phyloP scores from a whole-genome alignment of 2,329 filamentous ascomycete genomes.

The Colletotrichum salicis region DNA sequence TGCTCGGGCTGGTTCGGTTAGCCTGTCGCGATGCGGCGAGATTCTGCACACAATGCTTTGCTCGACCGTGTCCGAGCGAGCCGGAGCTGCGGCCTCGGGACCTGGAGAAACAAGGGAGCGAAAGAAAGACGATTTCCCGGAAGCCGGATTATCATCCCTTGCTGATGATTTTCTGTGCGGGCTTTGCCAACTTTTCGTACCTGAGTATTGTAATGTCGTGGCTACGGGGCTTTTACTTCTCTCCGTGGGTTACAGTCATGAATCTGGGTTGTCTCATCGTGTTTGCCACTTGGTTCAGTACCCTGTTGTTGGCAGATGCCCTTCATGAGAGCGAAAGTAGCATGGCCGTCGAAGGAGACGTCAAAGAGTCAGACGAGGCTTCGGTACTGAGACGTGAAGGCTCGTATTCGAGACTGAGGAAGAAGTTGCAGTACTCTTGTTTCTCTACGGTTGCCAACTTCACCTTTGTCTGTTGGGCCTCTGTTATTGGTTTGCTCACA shows the following conservation, averaged over 20 bases:
- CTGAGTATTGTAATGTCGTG: background rate
- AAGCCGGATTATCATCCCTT: conserved; percentile 12
- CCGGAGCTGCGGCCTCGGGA: background rate
- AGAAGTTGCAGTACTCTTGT: conserved; percentile 20
- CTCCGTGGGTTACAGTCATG: conserved; percentile 11
- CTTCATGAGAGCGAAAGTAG: background rate
- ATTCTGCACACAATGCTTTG: background rate
- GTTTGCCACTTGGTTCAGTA: conserved; percentile 17
- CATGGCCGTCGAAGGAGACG: background rate
- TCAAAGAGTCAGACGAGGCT: background rate
- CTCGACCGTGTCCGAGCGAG: background rate
- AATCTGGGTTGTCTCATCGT: conserved; percentile 15
- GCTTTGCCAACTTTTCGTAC: conserved; percentile 8
- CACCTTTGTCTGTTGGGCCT: conserved; percentile 21
- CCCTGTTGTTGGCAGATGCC: conserved; percentile 6
- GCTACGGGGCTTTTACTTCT: background rate
- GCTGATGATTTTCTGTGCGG: conserved; percentile 6
- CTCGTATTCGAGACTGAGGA: conserved; percentile 3
- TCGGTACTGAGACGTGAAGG: background rate
- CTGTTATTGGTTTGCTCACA: background rate
- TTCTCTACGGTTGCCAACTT: conserved; percentile 15
- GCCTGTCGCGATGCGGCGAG: conserved; percentile 7
- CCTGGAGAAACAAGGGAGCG: background rate
- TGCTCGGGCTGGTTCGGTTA: conserved; percentile 1
- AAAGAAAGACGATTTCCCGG: background rate